phyloP scores from a whole-genome alignment of 2,329 filamentous ascomycete species.

The Neonectria magnoliae region DNA sequence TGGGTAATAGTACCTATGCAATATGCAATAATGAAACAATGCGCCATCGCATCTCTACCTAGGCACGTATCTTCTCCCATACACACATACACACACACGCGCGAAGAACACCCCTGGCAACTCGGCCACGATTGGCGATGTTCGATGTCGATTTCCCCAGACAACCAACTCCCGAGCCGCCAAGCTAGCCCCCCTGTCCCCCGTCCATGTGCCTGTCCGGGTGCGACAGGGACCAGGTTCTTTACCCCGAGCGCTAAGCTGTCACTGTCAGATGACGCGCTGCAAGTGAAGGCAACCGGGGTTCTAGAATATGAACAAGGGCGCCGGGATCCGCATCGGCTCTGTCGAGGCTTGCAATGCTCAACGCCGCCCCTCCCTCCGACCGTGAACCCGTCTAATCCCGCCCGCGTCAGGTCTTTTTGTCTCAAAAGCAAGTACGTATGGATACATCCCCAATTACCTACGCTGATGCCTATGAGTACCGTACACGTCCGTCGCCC shows the following conservation, averaged over 20 bases:
- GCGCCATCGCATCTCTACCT: conserved; percentile 14
- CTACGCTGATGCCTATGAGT: not conserved
- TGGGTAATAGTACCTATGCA: not conserved
- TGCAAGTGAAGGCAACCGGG: conserved; percentile 14
- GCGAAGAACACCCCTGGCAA: not conserved
- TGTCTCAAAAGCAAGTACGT: conserved; percentile 10
- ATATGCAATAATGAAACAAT: conserved; percentile 1
- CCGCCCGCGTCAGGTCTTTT: not conserved
- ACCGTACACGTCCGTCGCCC: not conserved
- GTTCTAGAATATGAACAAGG: conserved; percentile 18
- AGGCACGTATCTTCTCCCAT: not conserved
- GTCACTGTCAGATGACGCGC: conserved; percentile 28
- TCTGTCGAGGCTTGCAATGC: conserved; percentile 11
- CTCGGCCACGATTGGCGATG: conserved; percentile 12
- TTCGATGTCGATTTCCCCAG: conserved; percentile 21
- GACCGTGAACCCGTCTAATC: conserved; percentile 19
- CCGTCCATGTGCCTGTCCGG: conserved; percentile 21
- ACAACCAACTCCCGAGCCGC: conserved; percentile 11
- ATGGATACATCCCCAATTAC: not conserved
- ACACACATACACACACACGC: not conserved
- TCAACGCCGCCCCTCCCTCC: not conserved
- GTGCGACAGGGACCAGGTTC: conserved; percentile 25
- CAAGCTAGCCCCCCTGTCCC: not conserved
- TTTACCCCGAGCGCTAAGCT: conserved; percentile 9
- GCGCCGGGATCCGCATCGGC: conserved; percentile 12